Conservation (phyloP, 2,329 filamentous ascomycete genomes). For the Colletotrichum sp. region DNA sequence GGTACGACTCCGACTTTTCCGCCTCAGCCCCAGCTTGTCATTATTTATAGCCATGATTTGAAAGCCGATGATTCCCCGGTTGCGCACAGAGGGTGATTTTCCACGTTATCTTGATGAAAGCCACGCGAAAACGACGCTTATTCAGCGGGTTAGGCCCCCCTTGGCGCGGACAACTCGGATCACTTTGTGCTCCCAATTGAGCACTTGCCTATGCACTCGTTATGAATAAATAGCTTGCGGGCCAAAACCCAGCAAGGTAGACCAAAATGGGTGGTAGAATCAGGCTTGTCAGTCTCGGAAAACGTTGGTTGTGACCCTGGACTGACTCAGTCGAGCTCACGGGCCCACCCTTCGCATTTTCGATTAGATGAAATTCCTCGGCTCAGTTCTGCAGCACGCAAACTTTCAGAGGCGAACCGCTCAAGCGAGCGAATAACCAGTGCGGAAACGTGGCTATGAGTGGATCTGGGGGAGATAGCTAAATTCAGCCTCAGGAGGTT, state of each 20-base stretch:
- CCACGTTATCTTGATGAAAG: not conserved
- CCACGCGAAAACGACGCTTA: not conserved
- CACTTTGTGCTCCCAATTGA: not conserved
- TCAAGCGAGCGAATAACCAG: not conserved
- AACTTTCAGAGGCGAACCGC: not conserved
- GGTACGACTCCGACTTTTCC: not conserved
- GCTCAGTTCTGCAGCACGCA: not conserved
- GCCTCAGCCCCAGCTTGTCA: not conserved
- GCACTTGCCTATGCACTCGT: not conserved
- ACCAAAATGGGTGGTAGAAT: not conserved
- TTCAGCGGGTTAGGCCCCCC: not conserved
- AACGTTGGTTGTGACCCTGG: not conserved
- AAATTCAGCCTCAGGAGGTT: not conserved
- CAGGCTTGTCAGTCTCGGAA: not conserved
- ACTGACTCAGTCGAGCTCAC: not conserved
- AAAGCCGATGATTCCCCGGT: not conserved
- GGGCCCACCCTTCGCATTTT: not conserved
- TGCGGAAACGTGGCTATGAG: not conserved
- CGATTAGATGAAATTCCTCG: not conserved
- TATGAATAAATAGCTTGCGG: not conserved
- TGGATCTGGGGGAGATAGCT: not conserved
- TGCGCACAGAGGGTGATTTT: not conserved
- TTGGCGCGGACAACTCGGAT: constrained; percentile 1
- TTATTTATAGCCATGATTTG: not conserved
- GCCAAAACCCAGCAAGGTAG: not conserved